Conservation (phyloP, 345 rosid species). For the Geranium rotundifolium region DNA sequence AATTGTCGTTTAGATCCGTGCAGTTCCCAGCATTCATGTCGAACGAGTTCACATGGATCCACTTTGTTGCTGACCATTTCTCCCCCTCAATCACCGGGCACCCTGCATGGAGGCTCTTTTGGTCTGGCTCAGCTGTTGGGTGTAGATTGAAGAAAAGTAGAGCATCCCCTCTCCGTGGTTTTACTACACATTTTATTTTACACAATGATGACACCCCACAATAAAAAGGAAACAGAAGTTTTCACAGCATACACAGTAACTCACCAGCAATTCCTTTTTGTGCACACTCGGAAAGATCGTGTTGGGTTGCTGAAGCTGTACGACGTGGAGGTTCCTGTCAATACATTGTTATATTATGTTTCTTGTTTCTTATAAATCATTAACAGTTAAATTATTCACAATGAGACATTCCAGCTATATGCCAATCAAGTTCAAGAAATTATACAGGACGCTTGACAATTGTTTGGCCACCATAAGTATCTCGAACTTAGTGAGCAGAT, state of each 20-base stretch:
- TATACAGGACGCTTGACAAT: too few species aligned
- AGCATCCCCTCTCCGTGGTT: conserved; percentile 80
- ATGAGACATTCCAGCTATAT: too few species aligned
- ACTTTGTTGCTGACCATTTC: conserved; percentile 98
- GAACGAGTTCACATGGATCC: conserved; percentile 91
- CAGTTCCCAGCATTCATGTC: conserved; percentile 66
- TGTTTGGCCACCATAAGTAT: too few species aligned
- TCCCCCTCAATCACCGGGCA: conserved; percentile 94
- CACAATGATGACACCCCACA: conserved; percentile 7
- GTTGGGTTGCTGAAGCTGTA: conserved; percentile 31
- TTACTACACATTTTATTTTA: conserved; percentile 32
- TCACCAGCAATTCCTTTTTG: conserved; percentile 86
- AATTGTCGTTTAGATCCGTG: conserved; percentile 57
- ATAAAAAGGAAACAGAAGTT: neutral
- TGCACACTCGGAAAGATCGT: conserved; percentile 84
- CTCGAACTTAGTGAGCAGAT: neutral
- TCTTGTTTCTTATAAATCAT: neutral
- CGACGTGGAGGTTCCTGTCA: conserved; percentile 58
- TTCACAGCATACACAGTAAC: neutral
- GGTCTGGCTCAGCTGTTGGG: conserved; percentile 68
- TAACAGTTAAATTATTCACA: neutral
- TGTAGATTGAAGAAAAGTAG: conserved; percentile 82
- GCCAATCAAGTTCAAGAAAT: too few species aligned
- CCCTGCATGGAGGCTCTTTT: conserved; percentile 70
- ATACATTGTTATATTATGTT: neutral